A percentile compares a stretch with the other conserved stretches of the same genome.
Conservation (phyloP, 495 filamentous ascomycete species). For the Cairneyella variabilis region DNA sequence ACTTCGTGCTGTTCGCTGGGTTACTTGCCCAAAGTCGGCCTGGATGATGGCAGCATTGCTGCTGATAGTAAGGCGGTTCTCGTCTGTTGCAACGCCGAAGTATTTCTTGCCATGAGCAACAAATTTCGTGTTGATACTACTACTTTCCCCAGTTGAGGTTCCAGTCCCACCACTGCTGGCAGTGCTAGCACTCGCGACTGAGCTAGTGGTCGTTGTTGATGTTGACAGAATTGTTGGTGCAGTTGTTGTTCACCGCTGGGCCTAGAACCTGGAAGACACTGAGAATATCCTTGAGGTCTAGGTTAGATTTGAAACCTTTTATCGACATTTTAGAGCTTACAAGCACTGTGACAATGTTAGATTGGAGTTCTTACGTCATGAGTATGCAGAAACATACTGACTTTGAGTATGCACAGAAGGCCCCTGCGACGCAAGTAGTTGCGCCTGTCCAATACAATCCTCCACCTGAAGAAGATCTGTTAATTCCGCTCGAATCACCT, state of each 20-base stretch:
- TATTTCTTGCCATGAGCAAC: constrained; percentile 59
- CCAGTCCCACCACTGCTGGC: not conserved
- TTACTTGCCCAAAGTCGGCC: constrained; percentile 59
- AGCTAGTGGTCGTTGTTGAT: not conserved
- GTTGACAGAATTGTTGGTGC: not conserved
- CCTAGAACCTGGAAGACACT: not conserved
- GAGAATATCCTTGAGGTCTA: not conserved
- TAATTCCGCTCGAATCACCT: no score
- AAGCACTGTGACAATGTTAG: no score
- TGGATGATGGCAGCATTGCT: constrained; percentile 52
- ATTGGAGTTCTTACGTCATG: no score
- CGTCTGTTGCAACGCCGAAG: constrained; percentile 53
- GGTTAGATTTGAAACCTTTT: no score
- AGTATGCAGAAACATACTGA: no score
- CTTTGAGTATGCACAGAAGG: constrained; percentile 7
- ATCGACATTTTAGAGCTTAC: no score
- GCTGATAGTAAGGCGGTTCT: constrained; percentile 47
- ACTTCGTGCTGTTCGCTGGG: no score
- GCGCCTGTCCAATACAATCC: not conserved
- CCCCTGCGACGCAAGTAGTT: constrained; percentile 1
- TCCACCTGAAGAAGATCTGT: no score
- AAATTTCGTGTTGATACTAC: constrained; percentile 48
- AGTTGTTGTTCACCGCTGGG: not conserved
- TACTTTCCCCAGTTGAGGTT: not conserved
- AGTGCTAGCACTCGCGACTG: not conserved